Conservation (phyloP, 2,329 filamentous ascomycete species). For the Pyricularia pennisetigena region DNA sequence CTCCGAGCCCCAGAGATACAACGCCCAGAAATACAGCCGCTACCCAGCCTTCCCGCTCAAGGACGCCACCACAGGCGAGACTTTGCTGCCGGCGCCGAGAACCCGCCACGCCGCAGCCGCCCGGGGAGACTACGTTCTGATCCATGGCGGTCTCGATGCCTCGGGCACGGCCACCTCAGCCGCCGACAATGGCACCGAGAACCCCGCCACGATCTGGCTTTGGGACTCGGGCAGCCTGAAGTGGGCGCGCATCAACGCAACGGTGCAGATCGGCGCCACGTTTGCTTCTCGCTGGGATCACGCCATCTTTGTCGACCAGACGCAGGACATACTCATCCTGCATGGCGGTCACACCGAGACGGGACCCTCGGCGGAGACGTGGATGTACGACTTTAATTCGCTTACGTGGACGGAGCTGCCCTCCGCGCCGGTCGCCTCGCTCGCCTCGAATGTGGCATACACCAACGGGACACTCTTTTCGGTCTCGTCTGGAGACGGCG, state of each 20-base stretch:
- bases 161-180: slow-evolving; percentile 9
- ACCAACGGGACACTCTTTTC: slow-evolving; percentile 32
- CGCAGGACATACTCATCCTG: slow-evolving; percentile 35
- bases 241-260: slow-evolving; percentile 22
- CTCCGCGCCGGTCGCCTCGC: slow-evolving; percentile 22
- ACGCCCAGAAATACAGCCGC: slow-evolving; percentile 20
- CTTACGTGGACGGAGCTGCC: slow-evolving; percentile 41
- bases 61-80: slow-evolving; percentile 16
- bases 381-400: slow-evolving; percentile 37
- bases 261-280: slow-evolving; percentile 19
- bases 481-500: background rate
- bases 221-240: slow-evolving; percentile 24
- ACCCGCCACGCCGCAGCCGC: slow-evolving; percentile 25
- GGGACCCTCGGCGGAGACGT: slow-evolving; percentile 28
- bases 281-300: slow-evolving; percentile 21
- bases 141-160: slow-evolving; percentile 25
- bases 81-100: slow-evolving; percentile 21
- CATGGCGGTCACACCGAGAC: slow-evolving; percentile 28
- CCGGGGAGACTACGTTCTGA: slow-evolving; percentile 19
- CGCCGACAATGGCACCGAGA: slow-evolving; percentile 17
- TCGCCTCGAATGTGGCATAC: slow-evolving; percentile 27
- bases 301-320: slow-evolving; percentile 24
- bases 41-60: slow-evolving; percentile 20
- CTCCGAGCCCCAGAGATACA: slow-evolving; percentile 20
- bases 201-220: slow-evolving; percentile 22